Evolutionary conservation across 2,329 filamentous ascomycete genomes (phyloP), one percentile per base, ranked within the genome.

Genomic region (Fragosphaeria purpurea): DNA sequence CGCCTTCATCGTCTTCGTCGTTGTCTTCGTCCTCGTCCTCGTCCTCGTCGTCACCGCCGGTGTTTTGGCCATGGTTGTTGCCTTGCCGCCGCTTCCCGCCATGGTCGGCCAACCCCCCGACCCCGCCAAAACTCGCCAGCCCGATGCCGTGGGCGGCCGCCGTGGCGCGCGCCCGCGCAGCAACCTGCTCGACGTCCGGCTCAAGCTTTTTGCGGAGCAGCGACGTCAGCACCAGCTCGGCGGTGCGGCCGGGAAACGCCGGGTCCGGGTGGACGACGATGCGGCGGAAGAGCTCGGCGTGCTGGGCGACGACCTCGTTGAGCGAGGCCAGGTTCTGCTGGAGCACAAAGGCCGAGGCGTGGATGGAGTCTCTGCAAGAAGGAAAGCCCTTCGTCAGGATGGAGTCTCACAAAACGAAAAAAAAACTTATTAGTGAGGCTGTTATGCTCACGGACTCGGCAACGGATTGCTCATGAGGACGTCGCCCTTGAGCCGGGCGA

Each of bases 131-230:
- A 43, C 61, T 64, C 44, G 50, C 53, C 4, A 53, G 52, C 5
- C 63, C 61, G 30, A 68, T 53, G 7, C 65, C 65, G 7, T 58
- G 59, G 7, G 58, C 57, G 9, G 59, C 61, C 10, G 71, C 71
- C 33, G 70, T 69, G 52, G 71, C 71, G 38, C 78, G 76, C 1
- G 82, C 84, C 47, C 80, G 70, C 30, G 80, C 77, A 32, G 91
- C 81, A 68, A 84, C 83, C 51, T 82, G 80, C 62, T 90, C 86
- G 13, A 89, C 82, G 31, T 79, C 75, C 0, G 87, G 86, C 57
- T 93, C 88, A 46, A 89, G 75, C 63, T 93, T 93, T 67, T 93
- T 94, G 40, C 88, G 83, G 35, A 94, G 71, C 2, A 95, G 72
- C 59, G 84, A 79, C 32, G 78, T 73, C 1, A 91, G 74, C 4